Base-by-base conservation (phyloP, 805 yeast species). In the Middelhovenomyces tepae region DNA sequence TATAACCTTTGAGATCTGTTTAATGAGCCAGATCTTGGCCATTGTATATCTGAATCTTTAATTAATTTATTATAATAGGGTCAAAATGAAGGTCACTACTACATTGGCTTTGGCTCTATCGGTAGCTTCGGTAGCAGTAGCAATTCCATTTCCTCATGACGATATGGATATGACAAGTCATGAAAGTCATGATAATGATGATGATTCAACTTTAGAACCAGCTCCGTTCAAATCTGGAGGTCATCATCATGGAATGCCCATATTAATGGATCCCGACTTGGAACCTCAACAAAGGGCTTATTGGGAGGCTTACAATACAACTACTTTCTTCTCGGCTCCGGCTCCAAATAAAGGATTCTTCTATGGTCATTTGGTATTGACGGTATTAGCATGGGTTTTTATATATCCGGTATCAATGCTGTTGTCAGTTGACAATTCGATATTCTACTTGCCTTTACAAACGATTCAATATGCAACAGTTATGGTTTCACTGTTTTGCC, bases 261-360 rank as follows among this genome's bases (percentile, higher is more conserved):
- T 26, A n/a, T 16, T 26, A 26, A 20, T 16, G 11, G 19, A 26
- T n/a, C 29, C 29, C 10, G 10, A 7, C 7, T 65, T 87, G 31
- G 66, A 75, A 11, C 78, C 87, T 1, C 80, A 75, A 28, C 95
- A 86, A 54, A 61, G 74, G 35, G 52, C 66, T 17, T 87, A 69
- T 56, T 87, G 96, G 96, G 75, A 74, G 31, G 52, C 57, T 16
- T 87, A 86, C 57, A 75, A 81, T 49, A 74, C 93, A 9, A 78
- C 89, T 1, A 76, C 84, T 3, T 86, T 68, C 53, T 75, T 83
- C 58, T 75, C 71, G 5, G 36, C 48, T 4, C 36, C 34, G 4
- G 74, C 71, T 5, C 66, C 73, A 3, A 66, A 67, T 43, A 68
- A 73, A 36, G 38, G 63, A 9, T 67, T 76, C 1, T 58, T 86